These are phyloP conservation scores for Prunus dulcis DNA, from an alignment of 306 rosid genomes.

Conservation along the genomic window DNA sequence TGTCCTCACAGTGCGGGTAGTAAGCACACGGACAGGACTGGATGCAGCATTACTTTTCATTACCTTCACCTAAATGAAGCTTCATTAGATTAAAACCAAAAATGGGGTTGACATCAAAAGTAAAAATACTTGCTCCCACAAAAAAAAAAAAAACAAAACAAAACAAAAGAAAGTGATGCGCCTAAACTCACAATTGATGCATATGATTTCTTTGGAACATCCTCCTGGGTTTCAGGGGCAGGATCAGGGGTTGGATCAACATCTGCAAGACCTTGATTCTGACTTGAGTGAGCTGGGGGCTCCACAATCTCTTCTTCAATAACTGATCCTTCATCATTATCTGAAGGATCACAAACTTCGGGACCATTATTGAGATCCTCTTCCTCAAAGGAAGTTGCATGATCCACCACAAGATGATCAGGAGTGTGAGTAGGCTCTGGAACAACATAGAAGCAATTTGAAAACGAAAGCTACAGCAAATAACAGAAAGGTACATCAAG, in stretches of 20 bases:
- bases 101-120: conserved; percentile 1
- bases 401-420: conserved; percentile 53
- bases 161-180: background rate
- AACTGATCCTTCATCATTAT: conserved; percentile 59
- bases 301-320: conserved; percentile 63
- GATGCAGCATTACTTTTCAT: conserved; percentile 46
- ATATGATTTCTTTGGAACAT: conserved; percentile 72
- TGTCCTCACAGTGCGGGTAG: conserved; percentile 46
- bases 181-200: conserved; percentile 79
- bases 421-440: conserved; percentile 58
- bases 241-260: conserved; percentile 52
- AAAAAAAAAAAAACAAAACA: background rate
- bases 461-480: conserved; percentile 15
- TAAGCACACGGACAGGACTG: conserved; percentile 47
- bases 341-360: conserved; percentile 73
- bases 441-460: conserved; percentile 25
- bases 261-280: conserved; percentile 36
- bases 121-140: background rate
- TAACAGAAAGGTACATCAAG: background rate
- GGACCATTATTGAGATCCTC: conserved; percentile 54
- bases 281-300: conserved; percentile 39
- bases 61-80: conserved; percentile 53
- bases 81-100: conserved; percentile 23
- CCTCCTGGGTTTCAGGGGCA: conserved; percentile 62
- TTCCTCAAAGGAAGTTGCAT: conserved; percentile 44